Base-by-base conservation (phyloP, 768 basidiomycete genomes). In the Suillus luteus region DNA sequence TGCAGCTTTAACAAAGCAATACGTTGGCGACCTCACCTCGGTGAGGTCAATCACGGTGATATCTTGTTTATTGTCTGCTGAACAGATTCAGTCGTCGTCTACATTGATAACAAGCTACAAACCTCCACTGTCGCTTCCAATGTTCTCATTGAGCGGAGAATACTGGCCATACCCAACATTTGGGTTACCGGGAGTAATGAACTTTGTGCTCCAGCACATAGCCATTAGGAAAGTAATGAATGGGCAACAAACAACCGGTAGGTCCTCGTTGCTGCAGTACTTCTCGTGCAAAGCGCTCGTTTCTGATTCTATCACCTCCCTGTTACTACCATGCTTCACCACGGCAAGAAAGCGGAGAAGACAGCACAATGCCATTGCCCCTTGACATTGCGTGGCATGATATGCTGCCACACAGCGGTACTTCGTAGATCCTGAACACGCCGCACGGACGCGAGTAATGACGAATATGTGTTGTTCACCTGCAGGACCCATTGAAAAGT, bases 201-300 rank as follows among this genome's bases (percentile, higher is more conserved):
- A 48, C 46, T 48, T 48, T 5, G 48, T 49, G 48, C 48, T 24
- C 48, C 48, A 49, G 48, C 22, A 49, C 48, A 49, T 49, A 49
- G 48, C 48, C 48, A 49, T 49, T 6, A 49, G 22, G 48, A 49
- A 49, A 49, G 48, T 49, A 8, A 49, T 49, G 24, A 15, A 49
- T 12, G 48, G 48, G 48, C 48, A 49, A 24, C 48, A 49, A 5
- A 49, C 12, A 49, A 22, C 48, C 0, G 48, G 48, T 49, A 49
- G 12, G 24, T 49, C 48, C 22, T 49, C 48, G 24, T 49, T 24
- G 7, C 22, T 49, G 48, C 48, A 49, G 24, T 49, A 49, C 48
- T 49, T 49, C 22, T 49, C 24, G 12, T 49, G 48, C 22, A 49
- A 22, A 49, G 48, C 24, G 24, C 12, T 49, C 12, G 3, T 49